Percentiles rank a stretch among this genome's conserved stretches.
Evolutionary conservation across 208 protist genomes (phyloP).

Genomic region (Trypanosoma melophagium): DNA sequence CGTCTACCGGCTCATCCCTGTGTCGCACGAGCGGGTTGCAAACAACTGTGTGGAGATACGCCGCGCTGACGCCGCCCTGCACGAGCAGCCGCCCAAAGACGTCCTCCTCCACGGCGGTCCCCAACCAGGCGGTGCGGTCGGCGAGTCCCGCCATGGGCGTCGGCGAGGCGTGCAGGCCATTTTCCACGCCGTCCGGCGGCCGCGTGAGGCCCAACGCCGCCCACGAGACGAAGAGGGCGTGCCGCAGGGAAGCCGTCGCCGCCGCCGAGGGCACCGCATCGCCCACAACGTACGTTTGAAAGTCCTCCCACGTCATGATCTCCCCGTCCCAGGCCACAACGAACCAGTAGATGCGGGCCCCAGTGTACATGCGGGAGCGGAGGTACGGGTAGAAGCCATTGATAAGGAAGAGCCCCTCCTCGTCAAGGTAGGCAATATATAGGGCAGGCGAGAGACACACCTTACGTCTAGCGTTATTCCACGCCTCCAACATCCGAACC

Average conservation of each 20-base stretch:
- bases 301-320: constrained; percentile 58
- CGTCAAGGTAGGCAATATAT: constrained; percentile 63
- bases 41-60: constrained; percentile 43
- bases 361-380: constrained; percentile 52
- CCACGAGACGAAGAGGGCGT: constrained; percentile 57
- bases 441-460: constrained; percentile 60
- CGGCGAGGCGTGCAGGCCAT: constrained; percentile 70
- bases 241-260: constrained; percentile 48
- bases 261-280: constrained; percentile 45
- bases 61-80: constrained; percentile 43
- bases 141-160: constrained; percentile 77
- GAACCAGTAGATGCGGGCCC: constrained; percentile 58
- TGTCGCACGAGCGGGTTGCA: constrained; percentile 54
- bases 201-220: constrained; percentile 49
- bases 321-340: constrained; percentile 57
- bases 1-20: constrained; percentile 28
- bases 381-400: constrained; percentile 79
- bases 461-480: constrained; percentile 48
- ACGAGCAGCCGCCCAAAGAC: constrained; percentile 61
- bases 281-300: constrained; percentile 66
- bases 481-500: constrained; percentile 38
- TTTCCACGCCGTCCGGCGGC: constrained; percentile 69
- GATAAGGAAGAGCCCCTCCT: constrained; percentile 77
- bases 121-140: constrained; percentile 81
- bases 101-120: constrained; percentile 50